Evolutionary conservation across 1,284 basidiomycete species (phyloP).

Genomic region (Trichosporon asahii): DNA sequence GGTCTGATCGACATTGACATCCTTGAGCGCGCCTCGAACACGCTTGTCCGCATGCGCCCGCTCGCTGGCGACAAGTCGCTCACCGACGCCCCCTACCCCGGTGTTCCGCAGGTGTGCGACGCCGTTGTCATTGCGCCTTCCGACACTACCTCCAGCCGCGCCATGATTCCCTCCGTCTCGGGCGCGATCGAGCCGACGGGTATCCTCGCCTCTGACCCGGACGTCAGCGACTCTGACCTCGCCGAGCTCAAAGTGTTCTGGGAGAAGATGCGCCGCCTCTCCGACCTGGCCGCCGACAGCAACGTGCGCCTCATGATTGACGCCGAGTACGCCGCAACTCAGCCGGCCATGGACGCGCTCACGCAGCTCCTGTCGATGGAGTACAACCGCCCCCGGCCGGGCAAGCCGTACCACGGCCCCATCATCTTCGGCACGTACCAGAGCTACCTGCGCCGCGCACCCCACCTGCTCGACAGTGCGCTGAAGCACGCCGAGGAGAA

Average conservation of each 20-base stretch:
- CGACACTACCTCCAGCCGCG: conserved; percentile 15
- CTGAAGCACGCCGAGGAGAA: conserved; percentile 66
- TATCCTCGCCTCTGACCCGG: conserved; percentile 40
- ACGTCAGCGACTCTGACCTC: conserved; percentile 56
- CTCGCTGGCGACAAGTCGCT: conserved; percentile 16
- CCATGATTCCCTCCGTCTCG: conserved; percentile 31
- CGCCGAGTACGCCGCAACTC: conserved; percentile 76
- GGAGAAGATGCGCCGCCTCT: conserved; percentile 61
- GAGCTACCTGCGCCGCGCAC: conserved; percentile 67
- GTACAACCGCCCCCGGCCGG: conserved; percentile 60
- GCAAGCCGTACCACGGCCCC: conserved; percentile 34
- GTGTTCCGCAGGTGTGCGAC: conserved; percentile 54
- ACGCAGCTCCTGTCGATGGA: conserved; percentile 68
- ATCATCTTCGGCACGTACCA: conserved; percentile 67
- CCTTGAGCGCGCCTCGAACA: conserved; percentile 49
- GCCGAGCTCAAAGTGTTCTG: conserved; percentile 61
- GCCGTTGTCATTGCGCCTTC: conserved; percentile 33
- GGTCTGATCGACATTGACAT: conserved; percentile 49
- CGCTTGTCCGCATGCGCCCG: conserved; percentile 47
- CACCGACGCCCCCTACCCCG: conserved; percentile 61
- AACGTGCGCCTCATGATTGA: conserved; percentile 64
- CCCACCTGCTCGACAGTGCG: conserved; percentile 63
- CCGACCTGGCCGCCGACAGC: conserved; percentile 58
- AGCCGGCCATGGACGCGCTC: conserved; percentile 76
- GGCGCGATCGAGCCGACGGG: conserved; percentile 34